phyloP scores from a whole-genome alignment of 1,284 basidiomycete species.

The Xanthoconium separans region DNA sequence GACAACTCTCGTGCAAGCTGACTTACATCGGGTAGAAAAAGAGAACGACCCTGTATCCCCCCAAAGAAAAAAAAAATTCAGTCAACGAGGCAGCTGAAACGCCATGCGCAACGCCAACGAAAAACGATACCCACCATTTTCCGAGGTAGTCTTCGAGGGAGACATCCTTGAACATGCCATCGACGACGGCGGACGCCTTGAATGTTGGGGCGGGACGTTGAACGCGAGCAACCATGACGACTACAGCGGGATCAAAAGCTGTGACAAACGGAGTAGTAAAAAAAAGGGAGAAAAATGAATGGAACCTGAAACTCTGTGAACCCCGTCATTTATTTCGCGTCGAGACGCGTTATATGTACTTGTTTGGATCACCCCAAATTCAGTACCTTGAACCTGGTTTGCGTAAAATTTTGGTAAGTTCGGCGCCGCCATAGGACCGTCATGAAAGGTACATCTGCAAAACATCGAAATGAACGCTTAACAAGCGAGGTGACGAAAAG shows the following conservation, averaged over 20 bases:
- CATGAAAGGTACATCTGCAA: too few species aligned
- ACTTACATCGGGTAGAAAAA: slow-evolving; percentile 81
- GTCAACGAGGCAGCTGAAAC: slow-evolving; percentile 5
- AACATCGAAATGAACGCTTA: too few species aligned
- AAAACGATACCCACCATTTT: slow-evolving; percentile 62
- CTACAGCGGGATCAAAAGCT: not conserved
- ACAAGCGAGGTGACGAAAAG: too few species aligned
- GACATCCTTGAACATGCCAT: slow-evolving; percentile 75
- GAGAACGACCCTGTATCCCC: slow-evolving; percentile 60
- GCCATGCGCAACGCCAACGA: not conserved
- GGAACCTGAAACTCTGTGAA: not conserved
- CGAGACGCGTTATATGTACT: slow-evolving; percentile 23
- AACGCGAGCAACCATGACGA: slow-evolving; percentile 64
- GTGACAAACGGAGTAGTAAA: not conserved
- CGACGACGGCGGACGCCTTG: slow-evolving; percentile 72
- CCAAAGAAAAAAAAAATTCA: not conserved
- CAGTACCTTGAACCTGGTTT: not conserved
- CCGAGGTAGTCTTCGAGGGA: slow-evolving; percentile 73
- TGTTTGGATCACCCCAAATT: slow-evolving; percentile 17
- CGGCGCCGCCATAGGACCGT: too few species aligned
- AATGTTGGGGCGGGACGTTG: slow-evolving; percentile 80
- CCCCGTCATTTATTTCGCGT: slow-evolving; percentile 19
- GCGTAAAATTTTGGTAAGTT: too few species aligned
- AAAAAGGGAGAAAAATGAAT: not conserved
- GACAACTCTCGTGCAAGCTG: slow-evolving; percentile 4